Conservation (phyloP, 139 green algal genomes). For the Chlamydomonas sp. region DNA sequence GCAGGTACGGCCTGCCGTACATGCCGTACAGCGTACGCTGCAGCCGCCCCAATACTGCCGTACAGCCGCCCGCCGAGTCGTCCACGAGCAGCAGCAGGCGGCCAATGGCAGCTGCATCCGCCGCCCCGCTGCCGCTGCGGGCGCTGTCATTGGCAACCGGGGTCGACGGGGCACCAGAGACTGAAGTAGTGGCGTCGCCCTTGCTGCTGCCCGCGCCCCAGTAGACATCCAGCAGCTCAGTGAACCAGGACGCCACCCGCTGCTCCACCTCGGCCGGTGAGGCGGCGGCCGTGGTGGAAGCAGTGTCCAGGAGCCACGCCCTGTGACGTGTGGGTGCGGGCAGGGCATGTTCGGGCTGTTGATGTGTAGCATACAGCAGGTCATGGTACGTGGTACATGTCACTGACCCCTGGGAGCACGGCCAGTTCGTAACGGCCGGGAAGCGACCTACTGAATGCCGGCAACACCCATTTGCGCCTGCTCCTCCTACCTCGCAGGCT, state of each 20-base stretch:
- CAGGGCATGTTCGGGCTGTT: no score
- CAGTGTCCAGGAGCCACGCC: background rate
- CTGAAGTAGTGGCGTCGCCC: background rate
- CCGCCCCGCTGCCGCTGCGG: background rate
- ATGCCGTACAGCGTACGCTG: conserved; percentile 14
- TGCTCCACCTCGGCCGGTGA: background rate
- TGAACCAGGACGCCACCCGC: background rate
- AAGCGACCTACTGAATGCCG: background rate
- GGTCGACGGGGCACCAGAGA: background rate
- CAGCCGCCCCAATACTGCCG: background rate
- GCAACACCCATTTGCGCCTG: background rate
- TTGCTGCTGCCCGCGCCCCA: background rate
- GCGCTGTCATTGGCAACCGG: background rate
- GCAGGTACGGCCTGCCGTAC: conserved; percentile 38
- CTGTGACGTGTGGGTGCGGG: no score
- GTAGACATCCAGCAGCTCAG: conserved; percentile 9
- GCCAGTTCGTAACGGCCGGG: no score
- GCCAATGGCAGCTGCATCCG: background rate
- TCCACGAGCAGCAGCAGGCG: conserved; percentile 16
- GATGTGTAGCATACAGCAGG: no score
- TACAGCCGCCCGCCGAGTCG: background rate
- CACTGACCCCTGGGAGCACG: no score
- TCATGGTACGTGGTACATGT: no score
- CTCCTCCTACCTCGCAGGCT: background rate
- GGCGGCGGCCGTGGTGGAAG: background rate